Base-by-base conservation (phyloP, 768 basidiomycete genomes). In the Lyophyllum shimeji region DNA sequence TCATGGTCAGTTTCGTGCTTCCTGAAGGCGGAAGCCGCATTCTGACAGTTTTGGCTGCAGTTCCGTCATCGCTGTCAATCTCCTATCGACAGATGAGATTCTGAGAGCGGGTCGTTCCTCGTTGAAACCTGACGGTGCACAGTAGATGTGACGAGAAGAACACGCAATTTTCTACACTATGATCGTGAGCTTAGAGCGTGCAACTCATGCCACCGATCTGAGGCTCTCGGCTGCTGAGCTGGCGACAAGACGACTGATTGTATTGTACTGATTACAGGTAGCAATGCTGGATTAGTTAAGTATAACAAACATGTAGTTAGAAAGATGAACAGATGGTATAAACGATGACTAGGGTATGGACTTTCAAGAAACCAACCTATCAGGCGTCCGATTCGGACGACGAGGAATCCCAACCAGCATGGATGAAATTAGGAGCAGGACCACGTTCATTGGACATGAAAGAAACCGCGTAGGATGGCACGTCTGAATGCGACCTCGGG, bases 21-120 rank as follows among this genome's bases (percentile, higher is more conserved):
- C 46, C 12, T 20, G 7, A 6, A 37, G 18, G 33, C 23, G 20
- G 3, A 17, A 23, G 21, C 21, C n/a, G 49, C 52, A 59, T 55
- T 60, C 66, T 64, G 51, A 61, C 68, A 60, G 68, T 60, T 46
- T 56, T 47, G 59, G 50, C 61, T 53, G 29, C 57, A 91, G 90
- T 75, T 92, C 91, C 63, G 90, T 92, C 59, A 99, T 99, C 66
- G 96, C 95, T 40, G 84, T 97, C 63, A 98, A 98, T 71, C 78
- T 98, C 56, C 74, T 98, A 52, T 95, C 92, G 29, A 97, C 94
- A 34, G 96, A 99, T 72, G 96, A 99, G 76, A 96, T 98, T 59
- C 74, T 98, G 60, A 82, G 92, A 46, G 92, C 92, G 23, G 92
- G 92, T 33, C 87, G 92, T 55, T 92, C 89, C 70, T 93, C 90